Percentiles rank a stretch among this genome's conserved stretches.
These are phyloP conservation scores for Purshia tridentata DNA, from an alignment of 306 rosid genomes.

Conservation along the genomic window DNA sequence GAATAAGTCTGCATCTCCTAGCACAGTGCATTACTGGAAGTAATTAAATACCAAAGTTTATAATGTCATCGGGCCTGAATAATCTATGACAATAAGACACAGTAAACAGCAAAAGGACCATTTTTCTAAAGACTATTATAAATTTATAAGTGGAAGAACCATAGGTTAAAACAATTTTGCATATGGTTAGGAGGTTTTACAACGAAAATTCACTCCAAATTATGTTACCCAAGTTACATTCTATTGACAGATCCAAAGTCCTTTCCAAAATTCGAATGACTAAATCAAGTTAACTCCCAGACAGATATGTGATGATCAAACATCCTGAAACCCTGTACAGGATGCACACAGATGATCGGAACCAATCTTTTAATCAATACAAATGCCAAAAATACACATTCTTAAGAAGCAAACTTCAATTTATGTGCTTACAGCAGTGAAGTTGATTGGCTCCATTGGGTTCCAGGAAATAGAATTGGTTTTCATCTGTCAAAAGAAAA, in stretches of 20 bases:
- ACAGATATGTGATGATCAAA: conserved; percentile 14
- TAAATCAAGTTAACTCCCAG: not conserved
- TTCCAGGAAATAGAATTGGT: conserved; percentile 89
- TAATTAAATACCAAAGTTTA: not conserved
- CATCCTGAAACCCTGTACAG: not conserved
- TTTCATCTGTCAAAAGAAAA: conserved; percentile 64
- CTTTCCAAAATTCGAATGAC: not conserved
- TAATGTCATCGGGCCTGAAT: not conserved
- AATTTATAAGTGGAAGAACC: not conserved
- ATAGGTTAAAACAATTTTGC: not conserved
- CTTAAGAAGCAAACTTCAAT: conserved; percentile 9
- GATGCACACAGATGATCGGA: not conserved
- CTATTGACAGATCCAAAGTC: conserved; percentile 1
- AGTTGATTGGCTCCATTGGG: conserved; percentile 95
- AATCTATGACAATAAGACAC: not conserved
- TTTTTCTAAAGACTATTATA: not conserved
- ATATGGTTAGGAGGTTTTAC: not conserved
- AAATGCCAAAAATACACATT: conserved; percentile 5
- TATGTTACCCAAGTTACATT: not conserved
- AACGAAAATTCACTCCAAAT: not conserved
- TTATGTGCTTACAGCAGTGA: conserved; percentile 73
- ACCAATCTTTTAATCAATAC: not conserved
- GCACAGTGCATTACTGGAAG: not conserved
- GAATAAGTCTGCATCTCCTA: conserved; percentile 9
- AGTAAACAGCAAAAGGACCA: not conserved